Percentiles rank a stretch among this genome's conserved stretches.
Evolutionary conservation across 345 rosid species (phyloP).

Genomic region (Brassica juncea): DNA sequence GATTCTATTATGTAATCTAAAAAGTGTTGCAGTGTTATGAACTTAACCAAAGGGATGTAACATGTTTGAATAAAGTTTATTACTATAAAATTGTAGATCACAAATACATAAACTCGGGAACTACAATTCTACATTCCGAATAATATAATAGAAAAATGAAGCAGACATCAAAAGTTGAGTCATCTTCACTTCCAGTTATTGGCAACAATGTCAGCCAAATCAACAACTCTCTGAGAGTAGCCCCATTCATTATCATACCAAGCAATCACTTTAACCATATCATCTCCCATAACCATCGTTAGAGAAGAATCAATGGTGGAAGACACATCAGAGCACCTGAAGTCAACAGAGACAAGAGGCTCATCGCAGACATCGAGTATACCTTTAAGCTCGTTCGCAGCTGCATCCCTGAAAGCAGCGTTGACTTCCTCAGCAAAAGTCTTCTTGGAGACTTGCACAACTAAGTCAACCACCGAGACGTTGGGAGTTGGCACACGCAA

Average conservation of each 20-base stretch:
- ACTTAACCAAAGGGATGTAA: slow-evolving; percentile 8
- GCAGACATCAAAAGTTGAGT: slow-evolving; percentile 23
- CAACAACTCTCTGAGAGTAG: slow-evolving; percentile 99
- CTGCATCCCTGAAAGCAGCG: slow-evolving; percentile 84
- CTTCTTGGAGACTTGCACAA: slow-evolving; percentile 93
- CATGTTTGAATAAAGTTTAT: slow-evolving; percentile 35
- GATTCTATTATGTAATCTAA: neutral
- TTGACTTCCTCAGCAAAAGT: slow-evolving; percentile 97
- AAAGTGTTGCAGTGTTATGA: neutral
- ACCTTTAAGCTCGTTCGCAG: slow-evolving; percentile 81
- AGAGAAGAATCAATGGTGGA: slow-evolving; percentile 88
- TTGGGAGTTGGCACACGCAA: slow-evolving; percentile 98
- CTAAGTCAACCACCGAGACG: slow-evolving; percentile 95
- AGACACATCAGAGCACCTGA: slow-evolving; percentile 94
- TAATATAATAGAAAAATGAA: slow-evolving; percentile 27
- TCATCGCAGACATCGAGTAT: slow-evolving; percentile 93
- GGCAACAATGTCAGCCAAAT: slow-evolving; percentile 96
- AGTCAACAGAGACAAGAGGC: slow-evolving; percentile 95
- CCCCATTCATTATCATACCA: slow-evolving; percentile 99
- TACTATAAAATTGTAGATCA: slow-evolving; percentile 26
- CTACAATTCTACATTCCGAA: slow-evolving; percentile 39
- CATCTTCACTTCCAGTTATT: slow-evolving; percentile 67
- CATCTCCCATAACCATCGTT: slow-evolving; percentile 99
- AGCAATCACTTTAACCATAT: slow-evolving; percentile 97
- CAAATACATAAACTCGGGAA: slow-evolving; percentile 36